Conservation (phyloP, 805 yeast species). For the Sugiyamaella marilandica region DNA sequence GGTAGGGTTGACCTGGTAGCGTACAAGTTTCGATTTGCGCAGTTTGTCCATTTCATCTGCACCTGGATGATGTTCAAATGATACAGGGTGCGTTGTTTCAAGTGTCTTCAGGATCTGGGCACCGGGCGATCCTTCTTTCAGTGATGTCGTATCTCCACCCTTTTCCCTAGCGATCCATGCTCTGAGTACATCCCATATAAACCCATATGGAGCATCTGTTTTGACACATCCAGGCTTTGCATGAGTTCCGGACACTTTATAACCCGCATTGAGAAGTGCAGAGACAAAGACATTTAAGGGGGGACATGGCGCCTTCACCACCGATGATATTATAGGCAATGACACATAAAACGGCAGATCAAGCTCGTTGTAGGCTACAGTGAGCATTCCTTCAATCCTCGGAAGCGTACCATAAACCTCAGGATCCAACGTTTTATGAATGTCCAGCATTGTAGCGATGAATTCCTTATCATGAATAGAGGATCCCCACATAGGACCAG, state of each 20-base stretch:
- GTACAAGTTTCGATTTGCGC: conserved; percentile 72
- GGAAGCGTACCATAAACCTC: conserved; percentile 70
- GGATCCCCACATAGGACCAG: conserved; percentile 98
- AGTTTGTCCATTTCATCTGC: conserved; percentile 55
- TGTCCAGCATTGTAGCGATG: conserved; percentile 55
- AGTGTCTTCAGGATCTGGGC: conserved; percentile 25
- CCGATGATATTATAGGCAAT: conserved; percentile 69
- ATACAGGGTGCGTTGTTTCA: conserved; percentile 30
- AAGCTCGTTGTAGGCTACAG: conserved; percentile 72
- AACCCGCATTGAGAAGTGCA: conserved; percentile 82
- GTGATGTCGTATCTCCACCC: conserved; percentile 25
- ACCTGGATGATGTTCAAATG: conserved; percentile 56
- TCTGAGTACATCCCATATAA: conserved; percentile 66
- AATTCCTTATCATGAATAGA: conserved; percentile 66
- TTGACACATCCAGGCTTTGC: conserved; percentile 81
- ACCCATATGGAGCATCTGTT: conserved; percentile 84
- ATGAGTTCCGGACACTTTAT: conserved; percentile 79
- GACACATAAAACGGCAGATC: conserved; percentile 73
- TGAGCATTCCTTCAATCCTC: conserved; percentile 88
- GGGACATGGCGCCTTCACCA: conserved; percentile 78
- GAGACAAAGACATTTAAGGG: conserved; percentile 65
- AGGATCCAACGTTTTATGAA: conserved; percentile 47
- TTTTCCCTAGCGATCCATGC: conserved; percentile 49
- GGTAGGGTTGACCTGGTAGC: conserved; percentile 89
- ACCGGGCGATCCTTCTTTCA: conserved; percentile 33